Conservation (phyloP, 352 stramenopile species). For the Elongisporangium anandrum region DNA sequence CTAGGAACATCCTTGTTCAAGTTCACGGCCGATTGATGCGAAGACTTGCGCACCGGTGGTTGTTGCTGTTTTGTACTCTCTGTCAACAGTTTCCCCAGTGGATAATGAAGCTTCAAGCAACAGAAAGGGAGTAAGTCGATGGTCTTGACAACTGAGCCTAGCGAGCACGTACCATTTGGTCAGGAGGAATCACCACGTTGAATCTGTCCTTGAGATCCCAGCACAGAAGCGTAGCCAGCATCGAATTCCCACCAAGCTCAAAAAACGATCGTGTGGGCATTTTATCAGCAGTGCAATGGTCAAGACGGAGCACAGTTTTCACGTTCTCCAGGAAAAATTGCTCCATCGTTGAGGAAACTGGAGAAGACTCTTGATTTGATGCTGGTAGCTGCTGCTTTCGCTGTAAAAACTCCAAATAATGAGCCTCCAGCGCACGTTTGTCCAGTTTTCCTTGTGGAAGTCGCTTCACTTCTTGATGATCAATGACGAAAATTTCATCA, state of each 20-base stretch:
- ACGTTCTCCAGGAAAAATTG: slow-evolving; percentile 4
- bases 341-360: not conserved
- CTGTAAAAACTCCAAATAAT: slow-evolving; percentile 6
- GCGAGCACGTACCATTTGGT: slow-evolving; percentile 16
- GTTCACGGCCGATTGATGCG: not conserved
- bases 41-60: not conserved
- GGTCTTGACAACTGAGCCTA: not conserved
- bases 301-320: not conserved
- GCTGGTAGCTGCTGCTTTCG: not conserved
- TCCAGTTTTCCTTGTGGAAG: slow-evolving; percentile 47
- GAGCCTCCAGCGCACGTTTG: slow-evolving; percentile 6
- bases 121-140: not conserved
- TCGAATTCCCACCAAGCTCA: slow-evolving; percentile 49
- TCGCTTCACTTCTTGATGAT: slow-evolving; percentile 12
- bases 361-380: not conserved
- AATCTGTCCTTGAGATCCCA: slow-evolving; percentile 30
- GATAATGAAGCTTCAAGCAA: not conserved
- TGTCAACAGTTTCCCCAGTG: not conserved
- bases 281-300: not conserved
- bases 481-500: slow-evolving; percentile 12
- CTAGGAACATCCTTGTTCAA: not conserved
- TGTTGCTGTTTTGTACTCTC: not conserved
- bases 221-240: slow-evolving; percentile 40
- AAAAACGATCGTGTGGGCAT: slow-evolving; percentile 17
- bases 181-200: slow-evolving; percentile 6